phyloP scores from a whole-genome alignment of 768 basidiomycete genomes.

The Peribolospora baueri region DNA sequence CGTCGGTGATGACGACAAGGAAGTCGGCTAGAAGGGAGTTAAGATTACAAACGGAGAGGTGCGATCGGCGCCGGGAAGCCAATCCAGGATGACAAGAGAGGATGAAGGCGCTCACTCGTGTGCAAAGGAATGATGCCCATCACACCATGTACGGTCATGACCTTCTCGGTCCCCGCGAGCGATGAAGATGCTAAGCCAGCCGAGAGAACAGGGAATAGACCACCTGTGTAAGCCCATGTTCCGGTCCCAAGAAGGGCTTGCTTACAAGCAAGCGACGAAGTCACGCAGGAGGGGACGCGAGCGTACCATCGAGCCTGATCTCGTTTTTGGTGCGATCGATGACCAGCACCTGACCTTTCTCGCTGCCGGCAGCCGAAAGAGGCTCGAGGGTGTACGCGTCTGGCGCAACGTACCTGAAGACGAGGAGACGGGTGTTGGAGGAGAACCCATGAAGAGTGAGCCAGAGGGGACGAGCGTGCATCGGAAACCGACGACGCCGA shows the following conservation, averaged over 20 bases:
- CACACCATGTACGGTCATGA: conserved; percentile 25
- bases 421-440: too few species aligned
- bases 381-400: conserved; percentile 15
- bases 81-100: not conserved
- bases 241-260: conserved; percentile 1
- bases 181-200: conserved; percentile 1
- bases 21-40: conserved; percentile 54
- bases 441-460: too few species aligned
- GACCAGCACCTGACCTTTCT: conserved; percentile 19
- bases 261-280: not conserved
- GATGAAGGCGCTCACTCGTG: conserved; percentile 17
- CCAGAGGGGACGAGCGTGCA: too few species aligned
- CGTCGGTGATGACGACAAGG: conserved; percentile 61
- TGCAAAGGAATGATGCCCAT: conserved; percentile 26
- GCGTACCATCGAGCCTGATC: conserved; percentile 22
- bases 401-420: conserved; percentile 9
- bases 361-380: conserved; percentile 14
- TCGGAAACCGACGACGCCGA: too few species aligned
- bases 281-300: not conserved
- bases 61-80: not conserved
- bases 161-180: conserved; percentile 17
- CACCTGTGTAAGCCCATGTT: conserved; percentile 1
- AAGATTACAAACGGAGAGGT: not conserved
- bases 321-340: conserved; percentile 19
- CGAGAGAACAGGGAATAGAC: not conserved